Base-by-base conservation (phyloP, 1,139 yeast species). In the Pichia sp. region DNA sequence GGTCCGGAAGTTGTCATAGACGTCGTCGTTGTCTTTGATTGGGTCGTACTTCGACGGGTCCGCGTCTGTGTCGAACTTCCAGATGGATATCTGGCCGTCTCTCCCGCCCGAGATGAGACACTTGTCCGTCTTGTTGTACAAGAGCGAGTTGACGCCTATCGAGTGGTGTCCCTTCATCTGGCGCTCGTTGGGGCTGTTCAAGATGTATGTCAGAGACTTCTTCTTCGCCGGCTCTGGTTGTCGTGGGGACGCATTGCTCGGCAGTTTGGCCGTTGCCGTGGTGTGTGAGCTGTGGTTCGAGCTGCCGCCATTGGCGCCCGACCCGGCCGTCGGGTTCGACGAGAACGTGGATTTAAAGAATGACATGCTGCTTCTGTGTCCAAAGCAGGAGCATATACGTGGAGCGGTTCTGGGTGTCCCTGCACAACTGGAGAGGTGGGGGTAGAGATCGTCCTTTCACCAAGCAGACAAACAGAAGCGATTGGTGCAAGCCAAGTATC, bases 51-150 rank as follows among this genome's bases (percentile, higher is more conserved):
- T 10, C 16, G 41, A 36, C 41, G 32, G 10, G 23, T 47, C 36
- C 8, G 53, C 32, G 10, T 8, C 29, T 23, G 46, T 10, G 15
- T 51, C 11, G 3, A 62, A 54, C 31, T 57, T 59, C 72, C 67
- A 66, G 29, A 59, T 50, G 4, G 65, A 59, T 49, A 92, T 77
- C 16, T 87, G 78, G 3, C 98, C 98, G 70, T 92, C 98, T 61
- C 98, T 72, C 4, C 97, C 96, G 8, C 90, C 96, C 1, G 96
- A 83, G 63, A 79, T 75, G 32, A 85, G 71, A 50, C 70, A 70
- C 45, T 76, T 74, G 32, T 70, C 57, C 29, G 63, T 56, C 7
- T 61, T 61, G 46, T 77, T 75, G 57, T 66, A 71, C 49, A 71
- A 68, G 50, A 75, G 60, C 55, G 73, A 66, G 61, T 80, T 81